A percentile compares a stretch with the other conserved stretches of the same genome.
Evolutionary conservation across 495 filamentous ascomycete species (phyloP).

Genomic region (Xylaria intraflava): DNA sequence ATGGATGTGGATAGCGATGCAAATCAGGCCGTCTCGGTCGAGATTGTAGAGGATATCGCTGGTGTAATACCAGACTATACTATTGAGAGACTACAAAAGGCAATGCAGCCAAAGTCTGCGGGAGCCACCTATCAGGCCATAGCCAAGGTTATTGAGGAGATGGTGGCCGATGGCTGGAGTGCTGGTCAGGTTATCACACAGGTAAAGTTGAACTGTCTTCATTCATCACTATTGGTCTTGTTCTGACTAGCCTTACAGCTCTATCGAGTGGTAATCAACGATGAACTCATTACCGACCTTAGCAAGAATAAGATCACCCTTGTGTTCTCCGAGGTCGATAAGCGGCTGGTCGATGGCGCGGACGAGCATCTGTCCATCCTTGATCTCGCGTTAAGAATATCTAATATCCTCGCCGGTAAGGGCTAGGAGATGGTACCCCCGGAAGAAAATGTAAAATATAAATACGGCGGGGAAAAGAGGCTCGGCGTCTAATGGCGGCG

Average conservation of each 20-base stretch:
- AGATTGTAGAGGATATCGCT: conserved; percentile 87
- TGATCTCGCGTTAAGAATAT: conserved; percentile 74
- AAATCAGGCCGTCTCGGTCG: conserved; percentile 58
- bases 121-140: conserved; percentile 65
- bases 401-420: conserved; percentile 57
- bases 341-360: conserved; percentile 91
- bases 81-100: conserved; percentile 61
- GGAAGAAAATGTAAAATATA: conserved; percentile 2
- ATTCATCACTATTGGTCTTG: neutral
- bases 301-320: conserved; percentile 89
- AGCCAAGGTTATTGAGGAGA: conserved; percentile 70
- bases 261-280: conserved; percentile 74
- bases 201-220: conserved; percentile 39
- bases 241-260: conserved; percentile 47
- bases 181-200: conserved; percentile 81
- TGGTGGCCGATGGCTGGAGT: conserved; percentile 97
- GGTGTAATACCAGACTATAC: conserved; percentile 78
- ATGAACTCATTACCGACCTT: conserved; percentile 71
- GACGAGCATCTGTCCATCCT: conserved; percentile 91
- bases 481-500: neutral
- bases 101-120: conserved; percentile 67
- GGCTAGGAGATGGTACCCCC: conserved; percentile 1
- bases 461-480: neutral
- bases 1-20: conserved; percentile 54
- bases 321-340: conserved; percentile 88